phyloP scores from a whole-genome alignment of 2,329 filamentous ascomycete species.

The Conoideocrella luteorostrata region DNA sequence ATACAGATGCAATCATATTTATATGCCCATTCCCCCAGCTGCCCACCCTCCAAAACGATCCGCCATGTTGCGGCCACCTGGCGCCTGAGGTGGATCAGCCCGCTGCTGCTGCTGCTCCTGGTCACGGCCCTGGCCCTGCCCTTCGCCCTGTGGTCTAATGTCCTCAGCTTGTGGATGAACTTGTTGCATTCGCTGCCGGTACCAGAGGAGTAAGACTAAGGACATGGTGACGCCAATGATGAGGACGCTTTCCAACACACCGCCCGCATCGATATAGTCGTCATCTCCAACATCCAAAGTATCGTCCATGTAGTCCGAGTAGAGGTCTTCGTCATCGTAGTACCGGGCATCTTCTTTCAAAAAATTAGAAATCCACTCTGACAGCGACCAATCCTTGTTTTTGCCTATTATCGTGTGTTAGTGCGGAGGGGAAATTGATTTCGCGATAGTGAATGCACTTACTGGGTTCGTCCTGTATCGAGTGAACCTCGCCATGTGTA shows the following conservation, averaged over 20 bases:
- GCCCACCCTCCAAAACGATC: slow-evolving; percentile 25
- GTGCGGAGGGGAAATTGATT: slow-evolving; percentile 1
- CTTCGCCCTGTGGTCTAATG: slow-evolving; percentile 25
- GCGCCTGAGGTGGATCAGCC: neutral
- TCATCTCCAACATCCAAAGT: slow-evolving; percentile 47
- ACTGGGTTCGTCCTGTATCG: slow-evolving; percentile 85
- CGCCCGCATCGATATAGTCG: slow-evolving; percentile 66
- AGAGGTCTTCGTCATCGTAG: slow-evolving; percentile 50
- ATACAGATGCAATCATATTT: slow-evolving; percentile 9
- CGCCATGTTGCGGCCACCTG: slow-evolving; percentile 3
- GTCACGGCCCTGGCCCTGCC: slow-evolving; percentile 18
- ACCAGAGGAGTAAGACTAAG: slow-evolving; percentile 74
- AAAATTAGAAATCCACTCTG: slow-evolving; percentile 84
- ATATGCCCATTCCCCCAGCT: slow-evolving; percentile 29
- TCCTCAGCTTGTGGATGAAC: slow-evolving; percentile 34
- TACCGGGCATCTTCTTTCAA: slow-evolving; percentile 63
- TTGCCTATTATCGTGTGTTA: slow-evolving; percentile 43
- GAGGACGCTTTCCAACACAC: slow-evolving; percentile 74
- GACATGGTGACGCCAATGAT: slow-evolving; percentile 73
- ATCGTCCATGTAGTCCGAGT: slow-evolving; percentile 47
- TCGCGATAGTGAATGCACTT: slow-evolving; percentile 27
- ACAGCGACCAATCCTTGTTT: slow-evolving; percentile 68
- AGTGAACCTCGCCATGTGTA: slow-evolving; percentile 84
- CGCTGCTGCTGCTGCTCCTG: slow-evolving; percentile 13
- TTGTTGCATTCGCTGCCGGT: slow-evolving; percentile 65